These are phyloP conservation scores for Alternaria gaisen DNA, from an alignment of 2,329 filamentous ascomycete genomes.

Conservation along the genomic window DNA sequence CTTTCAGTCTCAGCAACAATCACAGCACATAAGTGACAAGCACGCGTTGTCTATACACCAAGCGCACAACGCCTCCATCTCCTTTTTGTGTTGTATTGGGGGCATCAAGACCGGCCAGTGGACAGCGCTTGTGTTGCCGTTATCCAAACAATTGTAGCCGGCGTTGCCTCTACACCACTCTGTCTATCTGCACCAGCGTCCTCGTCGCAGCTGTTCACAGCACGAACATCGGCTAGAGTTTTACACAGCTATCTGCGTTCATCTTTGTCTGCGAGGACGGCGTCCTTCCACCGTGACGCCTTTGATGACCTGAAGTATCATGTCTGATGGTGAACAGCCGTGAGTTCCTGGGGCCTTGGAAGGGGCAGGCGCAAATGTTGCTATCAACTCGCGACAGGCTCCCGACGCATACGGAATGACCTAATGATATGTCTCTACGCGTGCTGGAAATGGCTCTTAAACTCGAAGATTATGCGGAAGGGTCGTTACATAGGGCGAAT, in stretches of 20 bases:
- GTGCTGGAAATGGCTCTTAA: neutral
- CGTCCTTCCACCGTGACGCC: neutral
- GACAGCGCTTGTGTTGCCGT: neutral
- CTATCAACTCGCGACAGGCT: neutral
- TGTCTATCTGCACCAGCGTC: neutral
- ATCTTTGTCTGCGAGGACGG: neutral
- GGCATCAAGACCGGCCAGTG: neutral
- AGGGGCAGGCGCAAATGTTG: neutral
- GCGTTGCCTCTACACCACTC: neutral
- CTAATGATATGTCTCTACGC: neutral
- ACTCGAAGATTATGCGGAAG: neutral
- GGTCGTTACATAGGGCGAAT: neutral
- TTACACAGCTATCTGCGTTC: neutral
- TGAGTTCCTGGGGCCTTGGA: neutral
- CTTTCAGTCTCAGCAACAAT: neutral
- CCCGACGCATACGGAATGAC: neutral
- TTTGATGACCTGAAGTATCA: neutral
- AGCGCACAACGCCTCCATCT: neutral
- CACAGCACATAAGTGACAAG: neutral
- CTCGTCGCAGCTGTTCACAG: neutral
- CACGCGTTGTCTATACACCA: neutral
- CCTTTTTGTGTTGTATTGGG: neutral
- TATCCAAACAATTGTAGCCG: neutral
- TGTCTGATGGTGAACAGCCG: neutral
- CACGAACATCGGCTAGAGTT: neutral